Evolutionary conservation across 495 filamentous ascomycete genomes (phyloP).

Genomic region (Aspergillus diversus): DNA sequence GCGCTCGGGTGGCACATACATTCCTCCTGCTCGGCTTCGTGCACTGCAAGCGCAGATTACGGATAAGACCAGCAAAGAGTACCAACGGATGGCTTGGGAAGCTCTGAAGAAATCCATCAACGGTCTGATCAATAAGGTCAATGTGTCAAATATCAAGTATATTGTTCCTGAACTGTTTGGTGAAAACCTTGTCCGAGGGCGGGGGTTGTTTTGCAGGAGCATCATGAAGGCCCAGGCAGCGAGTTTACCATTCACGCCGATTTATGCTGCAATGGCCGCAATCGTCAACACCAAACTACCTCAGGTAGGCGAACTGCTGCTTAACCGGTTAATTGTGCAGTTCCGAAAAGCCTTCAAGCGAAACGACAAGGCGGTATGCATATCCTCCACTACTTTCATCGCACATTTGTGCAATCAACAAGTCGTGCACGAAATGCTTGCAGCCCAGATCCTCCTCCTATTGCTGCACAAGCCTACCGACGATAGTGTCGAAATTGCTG

Average conservation of each 20-base stretch:
- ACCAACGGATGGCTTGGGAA: conserved; percentile 99
- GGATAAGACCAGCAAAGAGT: conserved; percentile 94
- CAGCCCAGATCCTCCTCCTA: conserved; percentile 86
- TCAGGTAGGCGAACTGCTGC: conserved; percentile 86
- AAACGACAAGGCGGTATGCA: conserved; percentile 94
- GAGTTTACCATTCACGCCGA: conserved; percentile 94
- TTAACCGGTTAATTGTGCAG: conserved; percentile 84
- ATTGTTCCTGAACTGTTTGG: conserved; percentile 94
- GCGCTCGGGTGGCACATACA: conserved; percentile 93
- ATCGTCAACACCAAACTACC: conserved; percentile 98
- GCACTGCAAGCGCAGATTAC: conserved; percentile 96
- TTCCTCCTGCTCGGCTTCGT: conserved; percentile 87
- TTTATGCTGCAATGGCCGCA: conserved; percentile 91
- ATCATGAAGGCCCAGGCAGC: conserved; percentile 98
- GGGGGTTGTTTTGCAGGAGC: conserved; percentile 89
- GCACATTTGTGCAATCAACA: conserved; percentile 95
- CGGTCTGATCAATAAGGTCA: conserved; percentile 97
- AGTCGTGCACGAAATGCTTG: conserved; percentile 90
- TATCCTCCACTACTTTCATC: conserved; percentile 89
- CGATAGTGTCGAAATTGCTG: conserved; percentile 97
- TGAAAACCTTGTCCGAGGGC: conserved; percentile 89
- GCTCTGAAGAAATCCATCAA: conserved; percentile 99
- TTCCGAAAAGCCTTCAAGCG: conserved; percentile 95
- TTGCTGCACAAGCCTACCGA: conserved; percentile 93
- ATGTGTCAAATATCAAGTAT: conserved; percentile 94